Conservation (phyloP, 2,329 filamentous ascomycete genomes). For the Botryotinia narcissicola region DNA sequence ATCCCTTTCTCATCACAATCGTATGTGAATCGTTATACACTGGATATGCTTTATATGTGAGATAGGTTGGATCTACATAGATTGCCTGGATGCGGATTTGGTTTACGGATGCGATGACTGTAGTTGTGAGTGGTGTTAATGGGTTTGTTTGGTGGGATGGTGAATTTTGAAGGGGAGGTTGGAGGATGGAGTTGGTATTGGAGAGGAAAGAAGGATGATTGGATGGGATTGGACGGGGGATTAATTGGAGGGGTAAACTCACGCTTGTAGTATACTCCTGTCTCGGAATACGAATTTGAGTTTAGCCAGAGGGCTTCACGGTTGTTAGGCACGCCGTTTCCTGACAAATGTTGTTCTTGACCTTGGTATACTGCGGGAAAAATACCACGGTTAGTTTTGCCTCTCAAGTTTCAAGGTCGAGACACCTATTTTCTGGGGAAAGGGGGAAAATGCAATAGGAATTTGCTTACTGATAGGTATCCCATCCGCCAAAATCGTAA, state of each 20-base stretch:
- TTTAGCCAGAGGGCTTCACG: constrained; percentile 47
- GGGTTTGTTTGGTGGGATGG: not conserved
- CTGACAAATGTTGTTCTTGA: constrained; percentile 51
- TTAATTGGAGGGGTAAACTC: not conserved
- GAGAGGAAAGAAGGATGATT: no score
- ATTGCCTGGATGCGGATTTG: constrained; percentile 34
- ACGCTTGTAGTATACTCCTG: constrained; percentile 40
- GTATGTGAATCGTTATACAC: constrained; percentile 32
- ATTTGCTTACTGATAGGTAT: constrained; percentile 45
- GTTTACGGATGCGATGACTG: constrained; percentile 37
- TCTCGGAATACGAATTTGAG: constrained; percentile 41
- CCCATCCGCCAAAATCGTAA: constrained; percentile 50
- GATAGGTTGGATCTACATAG: constrained; percentile 28
- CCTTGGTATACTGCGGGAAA: constrained; percentile 46
- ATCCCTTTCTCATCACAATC: constrained; percentile 36
- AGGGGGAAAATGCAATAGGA: not conserved
- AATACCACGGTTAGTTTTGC: not conserved
- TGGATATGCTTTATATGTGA: constrained; percentile 33
- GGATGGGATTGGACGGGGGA: no score
- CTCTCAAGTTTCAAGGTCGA: not conserved
- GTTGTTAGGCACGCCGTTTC: constrained; percentile 41
- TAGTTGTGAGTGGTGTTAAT: not conserved
- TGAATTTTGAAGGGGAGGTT: not conserved
- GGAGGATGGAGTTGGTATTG: no score
- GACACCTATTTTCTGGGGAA: no score